Conservation (phyloP, 768 basidiomycete genomes). For the Phaffia tasmanica region DNA sequence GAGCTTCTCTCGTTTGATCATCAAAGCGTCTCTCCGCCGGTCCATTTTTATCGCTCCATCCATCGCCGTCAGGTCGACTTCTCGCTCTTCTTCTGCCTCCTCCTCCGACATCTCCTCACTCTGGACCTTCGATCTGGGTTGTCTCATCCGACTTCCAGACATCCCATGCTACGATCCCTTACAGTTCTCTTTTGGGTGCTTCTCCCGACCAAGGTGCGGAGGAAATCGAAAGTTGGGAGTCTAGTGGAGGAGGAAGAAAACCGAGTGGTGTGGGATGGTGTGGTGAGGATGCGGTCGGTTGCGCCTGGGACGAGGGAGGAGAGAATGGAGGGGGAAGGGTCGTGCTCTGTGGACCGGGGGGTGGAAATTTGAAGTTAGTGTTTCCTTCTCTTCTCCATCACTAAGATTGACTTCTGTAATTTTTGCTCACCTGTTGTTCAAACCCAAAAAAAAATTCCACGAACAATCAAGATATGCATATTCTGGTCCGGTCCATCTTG, state of each 20-base stretch:
- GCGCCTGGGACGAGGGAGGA: conserved; percentile 54
- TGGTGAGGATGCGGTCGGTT: conserved; percentile 83
- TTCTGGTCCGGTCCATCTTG: conserved; percentile 57
- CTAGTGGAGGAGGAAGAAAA: conserved; percentile 30
- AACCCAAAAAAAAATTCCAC: too few species aligned
- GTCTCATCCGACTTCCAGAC: conserved; percentile 78
- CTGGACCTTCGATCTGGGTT: conserved; percentile 54
- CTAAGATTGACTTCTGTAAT: neutral
- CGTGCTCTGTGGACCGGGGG: conserved; percentile 82
- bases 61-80: conserved; percentile 89
- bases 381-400: conserved; percentile 6
- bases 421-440: neutral
- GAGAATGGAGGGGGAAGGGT: conserved; percentile 45
- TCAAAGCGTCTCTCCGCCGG: conserved; percentile 64
- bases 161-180: conserved; percentile 39
- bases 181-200: conserved; percentile 11
- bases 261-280: conserved; percentile 77
- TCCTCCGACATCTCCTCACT: neutral
- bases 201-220: conserved; percentile 32
- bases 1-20: neutral
- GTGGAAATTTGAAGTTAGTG: conserved; percentile 68
- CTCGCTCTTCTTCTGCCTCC: conserved; percentile 64
- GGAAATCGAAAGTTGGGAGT: neutral
- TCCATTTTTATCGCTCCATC: conserved; percentile 74
- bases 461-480: conserved; percentile 59